Conservation (phyloP, 2,329 filamentous ascomycete species). For the Juglanconis oblonga region DNA sequence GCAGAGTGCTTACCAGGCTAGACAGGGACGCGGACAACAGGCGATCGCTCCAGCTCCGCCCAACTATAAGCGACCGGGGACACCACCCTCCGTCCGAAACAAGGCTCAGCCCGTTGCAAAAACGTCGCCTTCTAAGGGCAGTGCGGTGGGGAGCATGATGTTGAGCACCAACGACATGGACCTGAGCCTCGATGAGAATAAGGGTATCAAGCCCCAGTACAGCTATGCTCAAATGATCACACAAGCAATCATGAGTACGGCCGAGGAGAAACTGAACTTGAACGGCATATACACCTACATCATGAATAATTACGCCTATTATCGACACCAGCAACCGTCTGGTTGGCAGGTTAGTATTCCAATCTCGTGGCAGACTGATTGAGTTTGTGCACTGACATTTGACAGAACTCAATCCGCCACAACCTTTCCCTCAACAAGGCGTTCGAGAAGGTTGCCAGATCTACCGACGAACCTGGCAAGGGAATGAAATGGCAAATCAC, state of each 20-base stretch:
- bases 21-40: constrained; percentile 36
- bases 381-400: background rate
- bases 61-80: constrained; percentile 59
- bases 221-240: constrained; percentile 98
- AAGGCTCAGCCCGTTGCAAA: constrained; percentile 29
- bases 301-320: constrained; percentile 87
- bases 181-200: constrained; percentile 77
- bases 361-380: background rate
- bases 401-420: constrained; percentile 89
- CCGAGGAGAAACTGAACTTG: constrained; percentile 84
- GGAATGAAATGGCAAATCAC: constrained; percentile 99
- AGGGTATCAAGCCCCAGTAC: constrained; percentile 90
- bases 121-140: constrained; percentile 36
- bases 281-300: constrained; percentile 95
- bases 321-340: constrained; percentile 69
- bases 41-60: constrained; percentile 58
- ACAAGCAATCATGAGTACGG: constrained; percentile 85
- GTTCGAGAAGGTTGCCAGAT: constrained; percentile 88
- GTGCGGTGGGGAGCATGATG: constrained; percentile 38
- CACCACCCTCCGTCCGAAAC: constrained; percentile 49
- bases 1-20: constrained; percentile 22
- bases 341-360: constrained; percentile 79
- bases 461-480: constrained; percentile 93
- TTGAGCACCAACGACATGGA: constrained; percentile 61
- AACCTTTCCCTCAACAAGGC: constrained; percentile 93